Conservation (phyloP, 768 basidiomycete genomes). For the Phlegmacium glaucopus region DNA sequence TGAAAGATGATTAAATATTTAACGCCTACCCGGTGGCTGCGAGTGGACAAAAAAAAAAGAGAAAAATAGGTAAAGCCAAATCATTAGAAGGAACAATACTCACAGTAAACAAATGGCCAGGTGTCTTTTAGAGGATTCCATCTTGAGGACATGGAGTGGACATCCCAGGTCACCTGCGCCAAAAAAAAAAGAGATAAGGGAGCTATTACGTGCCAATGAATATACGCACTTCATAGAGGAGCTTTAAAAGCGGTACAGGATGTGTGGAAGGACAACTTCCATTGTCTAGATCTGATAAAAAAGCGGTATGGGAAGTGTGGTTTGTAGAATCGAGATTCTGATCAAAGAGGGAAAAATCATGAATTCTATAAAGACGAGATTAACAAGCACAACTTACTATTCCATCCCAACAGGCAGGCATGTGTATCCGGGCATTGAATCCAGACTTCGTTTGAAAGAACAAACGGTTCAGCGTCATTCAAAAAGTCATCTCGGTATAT, state of each 20-base stretch:
- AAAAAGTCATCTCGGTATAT: too few species aligned
- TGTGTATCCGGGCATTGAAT: conserved; percentile 36
- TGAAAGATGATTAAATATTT: neutral
- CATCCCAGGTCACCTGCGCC: conserved; percentile 41
- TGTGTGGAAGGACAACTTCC: conserved; percentile 35
- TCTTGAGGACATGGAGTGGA: conserved; percentile 28
- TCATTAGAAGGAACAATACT: neutral
- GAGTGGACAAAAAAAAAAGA: conserved; percentile 24
- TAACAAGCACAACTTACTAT: conserved; percentile 19
- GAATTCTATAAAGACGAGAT: too few species aligned
- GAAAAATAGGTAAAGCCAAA: too few species aligned
- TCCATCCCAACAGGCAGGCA: conserved; percentile 41
- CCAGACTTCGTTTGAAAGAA: too few species aligned
- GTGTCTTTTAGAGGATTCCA: conserved; percentile 31
- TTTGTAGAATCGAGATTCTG: conserved; percentile 39
- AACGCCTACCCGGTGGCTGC: conserved; percentile 41
- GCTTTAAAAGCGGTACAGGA: conserved; percentile 36
- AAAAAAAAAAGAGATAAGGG: too few species aligned
- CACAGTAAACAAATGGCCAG: conserved; percentile 40
- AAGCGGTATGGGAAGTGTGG: conserved; percentile 34
- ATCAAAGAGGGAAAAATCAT: too few species aligned
- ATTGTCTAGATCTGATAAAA: conserved; percentile 32
- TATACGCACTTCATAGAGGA: conserved; percentile 31
- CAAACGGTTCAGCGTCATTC: too few species aligned
- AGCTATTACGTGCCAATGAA: too few species aligned